Evolutionary conservation across 805 yeast genomes (phyloP).

Genomic region (Myxozyma lipomycoides): DNA sequence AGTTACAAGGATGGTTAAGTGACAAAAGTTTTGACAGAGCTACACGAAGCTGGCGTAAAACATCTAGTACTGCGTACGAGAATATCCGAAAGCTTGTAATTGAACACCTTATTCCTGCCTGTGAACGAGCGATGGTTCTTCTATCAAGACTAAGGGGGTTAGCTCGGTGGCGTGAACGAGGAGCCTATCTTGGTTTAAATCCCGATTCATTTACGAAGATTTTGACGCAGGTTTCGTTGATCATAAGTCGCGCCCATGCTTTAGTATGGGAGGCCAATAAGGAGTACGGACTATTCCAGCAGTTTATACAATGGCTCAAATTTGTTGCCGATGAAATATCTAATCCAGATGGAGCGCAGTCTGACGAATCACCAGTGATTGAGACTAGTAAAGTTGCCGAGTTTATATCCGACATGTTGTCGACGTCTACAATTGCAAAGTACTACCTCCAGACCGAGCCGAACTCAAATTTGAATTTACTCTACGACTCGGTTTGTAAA

Average conservation of each 20-base stretch:
- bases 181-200: conserved; percentile 25
- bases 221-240: conserved; percentile 8
- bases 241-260: conserved; percentile 11
- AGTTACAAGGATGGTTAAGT: conserved; percentile 21
- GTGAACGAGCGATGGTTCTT: conserved; percentile 25
- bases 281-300: conserved; percentile 17
- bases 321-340: conserved; percentile 11
- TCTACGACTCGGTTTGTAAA: neutral
- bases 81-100: conserved; percentile 17
- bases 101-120: conserved; percentile 28
- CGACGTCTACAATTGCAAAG: conserved; percentile 2
- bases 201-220: conserved; percentile 13
- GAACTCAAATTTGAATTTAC: neutral
- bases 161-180: conserved; percentile 30
- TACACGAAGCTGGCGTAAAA: conserved; percentile 25
- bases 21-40: conserved; percentile 20
- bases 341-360: conserved; percentile 5
- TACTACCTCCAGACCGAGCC: neutral
- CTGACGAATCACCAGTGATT: conserved; percentile 3
- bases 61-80: conserved; percentile 13
- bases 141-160: conserved; percentile 26
- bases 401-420: conserved; percentile 12
- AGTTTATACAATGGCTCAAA: conserved; percentile 26
- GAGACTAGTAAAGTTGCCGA: conserved; percentile 18
- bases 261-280: conserved; percentile 20